phyloP scores from a whole-genome alignment of 2,329 filamentous ascomycete genomes.

The Ophiostoma triangulosporum region DNA sequence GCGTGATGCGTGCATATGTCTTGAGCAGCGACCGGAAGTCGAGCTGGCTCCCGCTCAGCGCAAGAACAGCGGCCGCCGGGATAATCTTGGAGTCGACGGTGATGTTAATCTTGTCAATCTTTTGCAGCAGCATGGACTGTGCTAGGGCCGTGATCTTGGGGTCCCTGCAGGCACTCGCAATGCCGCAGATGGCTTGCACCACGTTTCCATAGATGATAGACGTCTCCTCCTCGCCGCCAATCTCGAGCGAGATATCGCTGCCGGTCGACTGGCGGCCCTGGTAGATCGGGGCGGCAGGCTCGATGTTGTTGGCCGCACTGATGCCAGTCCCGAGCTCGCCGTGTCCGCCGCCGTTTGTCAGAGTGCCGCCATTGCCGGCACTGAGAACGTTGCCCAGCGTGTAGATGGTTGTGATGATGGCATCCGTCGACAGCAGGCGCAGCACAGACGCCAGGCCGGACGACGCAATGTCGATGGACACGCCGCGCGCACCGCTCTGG shows the following conservation, averaged over 20 bases:
- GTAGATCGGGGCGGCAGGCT: constrained; percentile 32
- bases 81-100: constrained; percentile 77
- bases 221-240: constrained; percentile 65
- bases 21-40: constrained; percentile 83
- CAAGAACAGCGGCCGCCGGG: constrained; percentile 63
- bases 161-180: constrained; percentile 69
- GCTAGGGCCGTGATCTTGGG: constrained; percentile 87
- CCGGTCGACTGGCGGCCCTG: constrained; percentile 46
- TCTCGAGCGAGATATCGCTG: constrained; percentile 66
- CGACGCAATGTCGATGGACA: constrained; percentile 65
- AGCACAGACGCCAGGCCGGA: constrained; percentile 72
- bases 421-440: constrained; percentile 74
- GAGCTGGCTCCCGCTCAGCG: constrained; percentile 60
- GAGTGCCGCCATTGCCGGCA: constrained; percentile 44
- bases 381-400: constrained; percentile 92
- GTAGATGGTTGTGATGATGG: constrained; percentile 88
- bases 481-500: constrained; percentile 57
- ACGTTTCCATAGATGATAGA: constrained; percentile 69
- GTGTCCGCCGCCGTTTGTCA: constrained; percentile 36
- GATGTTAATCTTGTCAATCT: constrained; percentile 71
- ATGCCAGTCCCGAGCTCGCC: constrained; percentile 17
- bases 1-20: constrained; percentile 62
- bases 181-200: constrained; percentile 89
- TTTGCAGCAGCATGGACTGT: constrained; percentile 93
- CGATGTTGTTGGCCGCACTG: constrained; percentile 14